Base-by-base conservation (phyloP, 257 asterid genomes). In the Mentha longifolia region DNA sequence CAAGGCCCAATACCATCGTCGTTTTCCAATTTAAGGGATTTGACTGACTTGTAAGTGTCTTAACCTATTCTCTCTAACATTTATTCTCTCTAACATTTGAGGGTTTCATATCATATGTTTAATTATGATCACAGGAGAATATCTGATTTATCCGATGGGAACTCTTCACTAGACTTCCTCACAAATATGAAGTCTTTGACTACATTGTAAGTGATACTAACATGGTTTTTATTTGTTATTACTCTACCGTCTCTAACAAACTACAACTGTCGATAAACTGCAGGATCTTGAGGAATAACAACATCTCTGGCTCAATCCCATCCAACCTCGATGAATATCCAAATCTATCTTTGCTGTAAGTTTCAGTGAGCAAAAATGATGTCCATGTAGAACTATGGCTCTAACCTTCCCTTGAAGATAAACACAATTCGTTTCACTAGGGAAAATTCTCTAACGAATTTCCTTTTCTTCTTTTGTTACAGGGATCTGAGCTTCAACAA, bases 401-500 rank as follows among this genome's bases (percentile, higher is more conserved):
- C 22, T 31, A 10, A 31, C 10, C 28, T 28, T 37, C 67, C 61
- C 10, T 56, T 25, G 16, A 22, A 25, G 11, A 22, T 35, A 25
- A 30, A 57, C 17, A 13, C 12, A 14, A n/a, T n/a, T 22, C 14
- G 9, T 59, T 17, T 54, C 60, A 20, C 60, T 54, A 1, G 12
- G 30, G 58, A 11, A 49, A 15, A 49, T n/a, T n/a, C n/a, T n/a
- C n/a, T n/a, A n/a, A n/a, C n/a, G n/a, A n/a, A n/a, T 49, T 49
- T 25, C 62, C 14, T 9, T 61, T 51, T 14, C 15, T 51, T 3
- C 28, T 76, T 30, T 55, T 25, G 46, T 46, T 73, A 51, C 89
- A 92, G 98, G 89, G 98, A 92, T 80, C 82, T 92, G 81, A 90
- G 97, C 91, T 88, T 85, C 92, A 92, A 90, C 81, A 87, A 78